A percentile compares a stretch with the other conserved stretches of the same genome.
These are phyloP conservation scores for Solanum peruvianum DNA, from an alignment of 257 asterid genomes.

Conservation along the genomic window DNA sequence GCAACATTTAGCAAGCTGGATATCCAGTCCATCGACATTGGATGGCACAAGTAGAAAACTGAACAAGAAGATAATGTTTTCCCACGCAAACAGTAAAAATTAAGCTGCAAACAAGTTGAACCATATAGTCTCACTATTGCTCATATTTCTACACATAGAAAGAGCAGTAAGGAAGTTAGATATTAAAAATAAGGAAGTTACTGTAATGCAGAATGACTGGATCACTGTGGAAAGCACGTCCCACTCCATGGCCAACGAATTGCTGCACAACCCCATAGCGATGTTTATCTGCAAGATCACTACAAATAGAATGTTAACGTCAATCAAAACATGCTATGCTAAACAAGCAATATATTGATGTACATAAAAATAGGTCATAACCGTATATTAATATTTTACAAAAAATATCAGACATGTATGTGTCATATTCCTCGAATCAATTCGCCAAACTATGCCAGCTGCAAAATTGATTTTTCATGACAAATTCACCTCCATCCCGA, in stretches of 20 bases:
- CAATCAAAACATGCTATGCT: not conserved
- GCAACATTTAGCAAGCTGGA: not conserved
- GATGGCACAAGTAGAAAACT: not conserved
- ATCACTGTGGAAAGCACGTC: slow-evolving; percentile 79
- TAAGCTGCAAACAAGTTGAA: slow-evolving; percentile 3
- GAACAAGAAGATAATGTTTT: not conserved
- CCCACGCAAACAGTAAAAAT: not conserved
- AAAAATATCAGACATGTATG: not conserved
- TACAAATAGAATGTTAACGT: slow-evolving; percentile 23
- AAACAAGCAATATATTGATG: not conserved
- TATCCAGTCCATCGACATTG: not conserved
- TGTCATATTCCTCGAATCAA: not conserved
- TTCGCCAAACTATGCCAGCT: not conserved
- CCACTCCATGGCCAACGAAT: slow-evolving; percentile 97
- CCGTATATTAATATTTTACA: not conserved
- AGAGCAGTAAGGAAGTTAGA: not conserved
- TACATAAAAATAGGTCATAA: not conserved
- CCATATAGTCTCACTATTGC: not conserved
- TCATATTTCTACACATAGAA: not conserved
- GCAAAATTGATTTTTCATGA: not conserved
- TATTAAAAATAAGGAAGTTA: slow-evolving; percentile 10
- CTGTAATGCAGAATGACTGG: slow-evolving; percentile 85
- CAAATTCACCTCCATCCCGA: not conserved
- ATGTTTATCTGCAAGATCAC: slow-evolving; percentile 84
- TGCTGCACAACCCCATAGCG: slow-evolving; percentile 79